Conservation (phyloP, 257 asterid genomes). For the Jacaranda mimosifolia region DNA sequence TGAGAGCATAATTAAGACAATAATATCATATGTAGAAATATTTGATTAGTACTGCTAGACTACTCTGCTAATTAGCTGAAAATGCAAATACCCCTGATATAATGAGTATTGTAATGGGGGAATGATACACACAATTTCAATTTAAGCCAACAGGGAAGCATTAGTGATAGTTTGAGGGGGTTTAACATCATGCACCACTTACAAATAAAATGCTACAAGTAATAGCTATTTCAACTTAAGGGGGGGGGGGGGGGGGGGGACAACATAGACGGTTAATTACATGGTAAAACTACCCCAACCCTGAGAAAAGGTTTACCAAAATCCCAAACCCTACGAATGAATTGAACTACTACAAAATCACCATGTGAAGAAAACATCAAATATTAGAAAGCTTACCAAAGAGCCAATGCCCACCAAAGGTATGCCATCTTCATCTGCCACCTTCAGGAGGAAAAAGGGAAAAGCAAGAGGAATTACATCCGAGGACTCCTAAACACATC, state of each 20-base stretch:
- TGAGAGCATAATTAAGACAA: neutral
- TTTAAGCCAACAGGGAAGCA: neutral
- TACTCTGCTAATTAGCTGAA: neutral
- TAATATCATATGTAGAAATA: neutral
- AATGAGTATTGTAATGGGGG: neutral
- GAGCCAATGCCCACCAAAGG: constrained; percentile 98
- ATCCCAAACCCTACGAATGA: too few species aligned
- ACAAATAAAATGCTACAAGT: neutral
- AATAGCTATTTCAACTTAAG: neutral
- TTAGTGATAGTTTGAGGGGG: neutral
- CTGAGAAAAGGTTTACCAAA: too few species aligned
- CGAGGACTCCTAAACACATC: neutral
- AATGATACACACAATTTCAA: neutral
- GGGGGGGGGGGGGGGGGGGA: too few species aligned
- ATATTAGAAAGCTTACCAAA: constrained; percentile 57
- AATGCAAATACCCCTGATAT: neutral
- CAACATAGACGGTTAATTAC: too few species aligned
- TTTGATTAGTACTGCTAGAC: neutral
- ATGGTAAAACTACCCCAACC: too few species aligned
- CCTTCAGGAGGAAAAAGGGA: constrained; percentile 50
- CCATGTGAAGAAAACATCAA: too few species aligned
- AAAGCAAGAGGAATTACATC: constrained; percentile 12
- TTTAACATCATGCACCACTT: neutral
- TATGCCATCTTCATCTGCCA: too few species aligned
- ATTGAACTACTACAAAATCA: too few species aligned